phyloP scores from a whole-genome alignment of 768 basidiomycete species.

The Nidula microcarpa region DNA sequence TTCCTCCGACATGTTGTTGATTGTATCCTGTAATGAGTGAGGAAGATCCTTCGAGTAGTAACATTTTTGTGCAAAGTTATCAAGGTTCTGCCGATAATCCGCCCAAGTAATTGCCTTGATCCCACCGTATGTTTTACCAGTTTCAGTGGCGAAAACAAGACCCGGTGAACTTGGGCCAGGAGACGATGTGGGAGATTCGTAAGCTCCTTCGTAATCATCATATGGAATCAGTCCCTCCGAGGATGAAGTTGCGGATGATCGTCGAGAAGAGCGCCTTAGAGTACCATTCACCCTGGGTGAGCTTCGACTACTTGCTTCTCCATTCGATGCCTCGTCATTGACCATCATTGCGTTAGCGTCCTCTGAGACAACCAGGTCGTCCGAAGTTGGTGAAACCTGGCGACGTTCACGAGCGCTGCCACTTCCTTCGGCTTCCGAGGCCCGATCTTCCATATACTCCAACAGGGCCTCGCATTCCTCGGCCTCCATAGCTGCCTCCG shows the following conservation, averaged over 20 bases:
- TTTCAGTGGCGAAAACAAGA: conserved; percentile 1
- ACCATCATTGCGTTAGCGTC: too few relatives aligned
- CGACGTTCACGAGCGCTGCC: too few relatives aligned
- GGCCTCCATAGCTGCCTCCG: conserved; percentile 1
- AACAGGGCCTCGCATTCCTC: background rate
- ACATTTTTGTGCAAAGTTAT: conserved; percentile 27
- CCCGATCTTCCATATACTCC: background rate
- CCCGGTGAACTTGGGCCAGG: background rate
- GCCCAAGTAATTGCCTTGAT: conserved; percentile 35
- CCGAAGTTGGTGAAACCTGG: too few relatives aligned
- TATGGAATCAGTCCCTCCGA: background rate
- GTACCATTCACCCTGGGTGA: background rate
- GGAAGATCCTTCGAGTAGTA: conserved; percentile 50
- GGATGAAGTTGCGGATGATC: conserved; percentile 6
- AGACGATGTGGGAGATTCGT: conserved; percentile 4
- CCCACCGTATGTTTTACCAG: conserved; percentile 19
- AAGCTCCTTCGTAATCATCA: background rate
- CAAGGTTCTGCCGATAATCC: conserved; percentile 26
- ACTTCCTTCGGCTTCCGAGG: too few relatives aligned
- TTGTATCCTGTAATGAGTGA: conserved; percentile 59
- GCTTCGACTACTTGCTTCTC: background rate
- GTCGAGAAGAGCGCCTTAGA: background rate
- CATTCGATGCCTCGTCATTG: background rate
- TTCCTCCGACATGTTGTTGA: conserved; percentile 48
- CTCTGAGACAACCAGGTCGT: too few relatives aligned